Base-by-base conservation (phyloP, 2,329 filamentous ascomycete genomes). In the Cercospora sesami region DNA sequence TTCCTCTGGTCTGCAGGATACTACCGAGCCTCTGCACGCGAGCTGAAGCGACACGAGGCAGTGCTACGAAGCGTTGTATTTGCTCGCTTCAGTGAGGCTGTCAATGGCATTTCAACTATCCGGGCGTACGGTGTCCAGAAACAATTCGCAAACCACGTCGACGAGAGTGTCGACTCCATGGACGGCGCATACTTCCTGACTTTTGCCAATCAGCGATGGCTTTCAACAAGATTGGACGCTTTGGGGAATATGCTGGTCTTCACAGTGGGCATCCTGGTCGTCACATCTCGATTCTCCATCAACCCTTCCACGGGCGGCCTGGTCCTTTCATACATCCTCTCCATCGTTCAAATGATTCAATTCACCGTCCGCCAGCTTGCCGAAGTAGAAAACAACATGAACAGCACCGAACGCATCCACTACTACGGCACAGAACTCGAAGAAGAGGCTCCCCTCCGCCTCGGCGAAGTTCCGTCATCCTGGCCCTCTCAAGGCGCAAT, bases 381-480 rank as follows among this genome's bases (percentile, higher is more conserved):
- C 28, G 94, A 97, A 79, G 93, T 98, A 8, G 94, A 98, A 80
- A 98, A 97, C 80, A 93, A 94, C 77, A 98, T 98, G 94, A 98
- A 97, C 78, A 90, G 94, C 0, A 95, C 96, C 0, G 94, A 98
- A 81, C 90, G 95, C 60, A 84, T 98, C 36, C 89, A 93, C 78
- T 93, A 96, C 82, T 98, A 98, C 78, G 94, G 92, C 64, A 92
- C 88, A 0, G 81, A 92, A 73, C 86, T 99, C 4, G 93, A 96
- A 71, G 91, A 97, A 77, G 95, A 98, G 79, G 92, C 94, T 0
- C 92, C 94, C 0, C 84, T 94, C 1, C 91, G 94, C 74, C 90
- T 92, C 36, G 80, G 79, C 53, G 87, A 93, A 5, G 87, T 97
- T 3, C 87, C 88, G 18, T 82, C 87, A 0, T 85, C 85, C 21